These are phyloP conservation scores for Akebia trifoliata DNA, from an alignment of 164 flowering plant species.

Conservation along the genomic window DNA sequence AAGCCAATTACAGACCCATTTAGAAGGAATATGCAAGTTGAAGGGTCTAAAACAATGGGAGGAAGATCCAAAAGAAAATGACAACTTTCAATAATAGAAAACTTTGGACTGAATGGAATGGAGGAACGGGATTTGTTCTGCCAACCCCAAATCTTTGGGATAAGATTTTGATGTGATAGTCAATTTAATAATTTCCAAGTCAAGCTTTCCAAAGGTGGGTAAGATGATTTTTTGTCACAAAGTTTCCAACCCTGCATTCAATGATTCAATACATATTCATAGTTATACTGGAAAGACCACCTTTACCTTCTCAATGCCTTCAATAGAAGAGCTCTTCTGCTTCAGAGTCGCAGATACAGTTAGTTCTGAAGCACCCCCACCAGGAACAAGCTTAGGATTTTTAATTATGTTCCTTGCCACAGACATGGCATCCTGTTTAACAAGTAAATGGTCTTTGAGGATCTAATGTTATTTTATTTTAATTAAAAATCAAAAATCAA, in stretches of 20 bases:
- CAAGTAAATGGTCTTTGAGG: background rate
- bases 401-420: constrained; percentile 91
- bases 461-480: background rate
- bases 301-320: constrained; percentile 86
- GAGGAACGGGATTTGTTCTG: too few relatives aligned
- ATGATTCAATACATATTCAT: background rate
- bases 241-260: background rate
- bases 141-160: too few relatives aligned
- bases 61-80: too few relatives aligned
- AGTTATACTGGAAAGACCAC: background rate
- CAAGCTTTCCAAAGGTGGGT: background rate
- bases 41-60: too few relatives aligned
- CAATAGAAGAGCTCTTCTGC: constrained; percentile 89
- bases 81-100: too few relatives aligned
- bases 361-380: constrained; percentile 94
- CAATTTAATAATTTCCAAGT: too few relatives aligned
- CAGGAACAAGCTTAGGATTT: constrained; percentile 94
- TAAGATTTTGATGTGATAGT: too few relatives aligned
- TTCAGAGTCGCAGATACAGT: constrained; percentile 94
- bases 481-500: background rate
- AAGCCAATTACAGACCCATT: too few relatives aligned
- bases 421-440: constrained; percentile 83
- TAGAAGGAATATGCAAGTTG: too few relatives aligned
- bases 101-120: too few relatives aligned
- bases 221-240: background rate